Conservation (phyloP, 2,329 filamentous ascomycete species). For the Aspergillus sp. region DNA sequence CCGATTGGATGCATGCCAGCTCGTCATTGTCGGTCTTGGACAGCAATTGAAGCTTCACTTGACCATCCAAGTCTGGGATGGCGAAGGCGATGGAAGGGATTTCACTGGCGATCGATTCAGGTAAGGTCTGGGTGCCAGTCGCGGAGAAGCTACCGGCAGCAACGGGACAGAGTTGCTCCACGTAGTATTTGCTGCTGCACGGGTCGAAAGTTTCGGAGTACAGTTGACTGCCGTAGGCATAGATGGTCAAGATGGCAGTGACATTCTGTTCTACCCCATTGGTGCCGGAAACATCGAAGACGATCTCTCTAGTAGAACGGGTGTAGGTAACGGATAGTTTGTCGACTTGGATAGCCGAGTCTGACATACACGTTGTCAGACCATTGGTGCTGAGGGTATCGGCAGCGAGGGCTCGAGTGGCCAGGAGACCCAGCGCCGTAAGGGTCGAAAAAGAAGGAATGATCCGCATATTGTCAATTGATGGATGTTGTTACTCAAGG, state of each 20-base stretch:
- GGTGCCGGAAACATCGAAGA: slow-evolving; percentile 79
- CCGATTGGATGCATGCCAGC: slow-evolving; percentile 80
- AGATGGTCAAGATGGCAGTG: slow-evolving; percentile 71
- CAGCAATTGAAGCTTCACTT: slow-evolving; percentile 76
- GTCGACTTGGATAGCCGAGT: slow-evolving; percentile 67
- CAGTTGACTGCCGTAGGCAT: slow-evolving; percentile 79
- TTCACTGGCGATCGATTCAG: slow-evolving; percentile 67
- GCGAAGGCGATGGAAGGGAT: slow-evolving; percentile 89
- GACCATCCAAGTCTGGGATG: slow-evolving; percentile 84
- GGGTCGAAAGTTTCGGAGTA: slow-evolving; percentile 83
- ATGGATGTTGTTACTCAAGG: not conserved
- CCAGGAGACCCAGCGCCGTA: slow-evolving; percentile 29
- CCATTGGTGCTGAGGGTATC: slow-evolving; percentile 79
- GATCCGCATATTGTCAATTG: slow-evolving; percentile 27
- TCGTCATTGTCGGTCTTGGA: slow-evolving; percentile 60
- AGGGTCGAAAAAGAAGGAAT: slow-evolving; percentile 24
- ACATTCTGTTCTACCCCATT: slow-evolving; percentile 77
- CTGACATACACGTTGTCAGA: slow-evolving; percentile 69
- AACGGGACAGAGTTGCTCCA: slow-evolving; percentile 79
- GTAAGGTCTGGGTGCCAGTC: slow-evolving; percentile 69
- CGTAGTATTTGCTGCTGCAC: slow-evolving; percentile 66
- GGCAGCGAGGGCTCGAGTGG: slow-evolving; percentile 56
- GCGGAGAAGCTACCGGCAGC: slow-evolving; percentile 75
- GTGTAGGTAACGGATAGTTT: slow-evolving; percentile 78
- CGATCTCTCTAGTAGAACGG: slow-evolving; percentile 69